These are phyloP conservation scores for Helenozyma baotianmanensis DNA, from an alignment of 805 yeast genomes.

Conservation along the genomic window DNA sequence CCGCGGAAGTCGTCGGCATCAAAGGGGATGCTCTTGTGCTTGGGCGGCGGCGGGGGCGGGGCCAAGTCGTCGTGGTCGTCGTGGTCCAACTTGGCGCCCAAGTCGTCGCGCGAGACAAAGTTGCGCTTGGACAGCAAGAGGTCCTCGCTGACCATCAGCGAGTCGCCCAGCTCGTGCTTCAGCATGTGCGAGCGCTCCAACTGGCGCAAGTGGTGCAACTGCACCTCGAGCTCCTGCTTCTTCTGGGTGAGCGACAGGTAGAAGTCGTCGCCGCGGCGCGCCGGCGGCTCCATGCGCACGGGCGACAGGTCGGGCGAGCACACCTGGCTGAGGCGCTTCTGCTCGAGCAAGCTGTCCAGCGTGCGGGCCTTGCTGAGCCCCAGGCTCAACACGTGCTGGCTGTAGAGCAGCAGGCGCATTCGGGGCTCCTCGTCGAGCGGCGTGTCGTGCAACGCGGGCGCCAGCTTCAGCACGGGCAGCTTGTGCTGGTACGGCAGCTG, in stretches of 20 bases:
- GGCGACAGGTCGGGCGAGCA: constrained; percentile 16
- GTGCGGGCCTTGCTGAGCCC: constrained; percentile 12
- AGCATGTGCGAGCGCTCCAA: constrained; percentile 20
- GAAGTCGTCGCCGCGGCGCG: constrained; percentile 20
- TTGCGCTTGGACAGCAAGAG: constrained; percentile 29
- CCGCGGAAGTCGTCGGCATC: constrained; percentile 36
- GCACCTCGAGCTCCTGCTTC: constrained; percentile 37
- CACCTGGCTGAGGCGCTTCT: constrained; percentile 12
- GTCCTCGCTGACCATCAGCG: constrained; percentile 33
- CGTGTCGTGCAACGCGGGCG: constrained; percentile 12
- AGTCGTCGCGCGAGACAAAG: constrained; percentile 30
- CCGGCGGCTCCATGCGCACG: constrained; percentile 16
- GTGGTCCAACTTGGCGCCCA: constrained; percentile 27
- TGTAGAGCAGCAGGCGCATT: constrained; percentile 8
- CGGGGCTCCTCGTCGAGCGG: constrained; percentile 1
- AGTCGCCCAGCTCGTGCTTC: constrained; percentile 16
- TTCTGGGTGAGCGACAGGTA: constrained; percentile 22
- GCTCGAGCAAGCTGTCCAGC: constrained; percentile 8
- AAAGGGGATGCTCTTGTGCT: constrained; percentile 25
- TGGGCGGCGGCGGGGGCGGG: constrained; percentile 36
- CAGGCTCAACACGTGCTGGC: constrained; percentile 15
- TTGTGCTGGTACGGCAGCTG: background rate
- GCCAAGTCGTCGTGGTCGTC: constrained; percentile 16
- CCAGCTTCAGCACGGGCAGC: constrained; percentile 7
- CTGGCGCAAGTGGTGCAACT: constrained; percentile 29